Evolutionary conservation across 768 basidiomycete species (phyloP).

Genomic region (Pleurotus salmoneostramineus): DNA sequence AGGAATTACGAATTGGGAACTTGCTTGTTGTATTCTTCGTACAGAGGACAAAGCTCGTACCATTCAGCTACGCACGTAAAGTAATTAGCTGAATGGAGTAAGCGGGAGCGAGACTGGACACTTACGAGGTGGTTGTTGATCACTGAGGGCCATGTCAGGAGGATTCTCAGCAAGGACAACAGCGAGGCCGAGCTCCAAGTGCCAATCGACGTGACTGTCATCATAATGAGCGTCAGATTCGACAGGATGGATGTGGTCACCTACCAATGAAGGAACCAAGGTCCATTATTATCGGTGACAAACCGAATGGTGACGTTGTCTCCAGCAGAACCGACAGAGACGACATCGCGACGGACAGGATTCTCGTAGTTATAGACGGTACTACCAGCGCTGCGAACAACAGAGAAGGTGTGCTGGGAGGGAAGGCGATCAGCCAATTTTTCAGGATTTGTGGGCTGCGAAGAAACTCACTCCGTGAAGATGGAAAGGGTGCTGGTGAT

Average conservation of each 20-base stretch:
- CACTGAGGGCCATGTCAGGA: constrained; percentile 11
- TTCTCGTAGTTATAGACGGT: constrained; percentile 34
- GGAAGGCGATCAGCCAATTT: neutral
- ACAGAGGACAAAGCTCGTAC: constrained; percentile 25
- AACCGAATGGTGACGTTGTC: constrained; percentile 35
- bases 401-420: constrained; percentile 29
- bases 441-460: neutral
- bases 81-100: neutral
- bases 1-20: neutral
- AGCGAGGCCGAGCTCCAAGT: constrained; percentile 33
- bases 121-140: constrained; percentile 18
- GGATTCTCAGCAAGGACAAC: constrained; percentile 34
- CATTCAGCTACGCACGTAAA: constrained; percentile 13
- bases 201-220: constrained; percentile 31
- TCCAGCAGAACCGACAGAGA: constrained; percentile 27
- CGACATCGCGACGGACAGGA: constrained; percentile 53
- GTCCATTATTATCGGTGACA: constrained; percentile 33
- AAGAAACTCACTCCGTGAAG: constrained; percentile 23
- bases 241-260: neutral
- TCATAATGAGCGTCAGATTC: constrained; percentile 1
- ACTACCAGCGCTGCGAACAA: constrained; percentile 29
- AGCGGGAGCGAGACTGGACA: constrained; percentile 14
- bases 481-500: constrained; percentile 23
- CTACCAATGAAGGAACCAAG: constrained; percentile 27
- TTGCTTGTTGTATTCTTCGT: constrained; percentile 10